Base-by-base conservation (phyloP, 768 basidiomycete species). In the Leccinellum luteum region DNA sequence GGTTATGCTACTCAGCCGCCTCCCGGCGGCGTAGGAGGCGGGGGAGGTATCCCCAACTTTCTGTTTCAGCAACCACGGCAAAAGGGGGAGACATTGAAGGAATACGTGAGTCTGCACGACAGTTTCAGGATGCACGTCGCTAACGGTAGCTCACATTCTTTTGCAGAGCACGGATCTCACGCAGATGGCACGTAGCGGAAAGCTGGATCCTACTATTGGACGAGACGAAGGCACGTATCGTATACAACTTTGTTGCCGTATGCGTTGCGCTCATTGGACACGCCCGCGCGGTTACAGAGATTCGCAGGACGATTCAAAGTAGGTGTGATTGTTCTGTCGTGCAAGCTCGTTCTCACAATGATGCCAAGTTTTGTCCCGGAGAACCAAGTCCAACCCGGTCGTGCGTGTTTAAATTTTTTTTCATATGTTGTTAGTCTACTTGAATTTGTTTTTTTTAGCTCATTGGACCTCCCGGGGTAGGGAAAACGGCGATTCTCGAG, bases 331-430 rank as follows among this genome's bases (percentile, higher is more conserved):
- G 27, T 14, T 1, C 25, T 7, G 6, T 43, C 6, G 3, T 45
- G 5, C 21, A 3, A 27, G 48, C 17, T 14, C 30, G 0, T 45
- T 48, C 25, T 52, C 25, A 35, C 41, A n/a, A n/a, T n/a, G n/a
- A 3, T 8, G 27, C 1, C 3, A 56, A 92, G 90, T 95, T 65
- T 77, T 95, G 9, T 94, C 91, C 25, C 79, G 93, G 44, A 74
- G 94, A 65, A 96, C 94, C 2, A 97, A 97, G 72, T 92, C 90
- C 8, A 95, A 96, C 65, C 94, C 93, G 5, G 92, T 95, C 62
- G 90, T 86, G 72, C 51, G 85, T 55, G 41, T 9, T 43, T 12
- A 10, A 15, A 35, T 21, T 4, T 75, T 15, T 1, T n/a, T n/a
- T n/a, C n/a, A n/a, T n/a, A n/a, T n/a, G 41, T 17, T 41, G 3